Base-by-base conservation (phyloP, 2,329 filamentous ascomycete genomes). In the Nemania sp. region DNA sequence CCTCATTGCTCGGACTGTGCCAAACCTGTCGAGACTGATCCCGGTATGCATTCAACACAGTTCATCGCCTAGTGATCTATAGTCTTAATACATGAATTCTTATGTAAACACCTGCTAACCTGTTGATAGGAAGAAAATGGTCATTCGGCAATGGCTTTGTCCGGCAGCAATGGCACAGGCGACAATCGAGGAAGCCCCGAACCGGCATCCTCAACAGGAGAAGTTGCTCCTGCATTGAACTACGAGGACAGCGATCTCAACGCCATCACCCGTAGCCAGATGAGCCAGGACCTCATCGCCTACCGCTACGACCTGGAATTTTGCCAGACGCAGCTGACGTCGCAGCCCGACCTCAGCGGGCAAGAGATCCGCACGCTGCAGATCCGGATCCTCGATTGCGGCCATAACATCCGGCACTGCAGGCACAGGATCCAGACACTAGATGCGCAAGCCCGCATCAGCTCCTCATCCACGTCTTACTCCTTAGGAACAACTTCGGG, bases 281-380 rank as follows among this genome's bases (percentile, higher is more conserved):
- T 76, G 44, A 59, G 64, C 11, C 74, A 78, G 49, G 75, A 78
- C 47, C 70, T 77, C 41, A 63, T 61, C 1, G 75, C 75, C 0
- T 77, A 77, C 52, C 63, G 66, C 1, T 71, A 75, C 48, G 76
- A 78, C 52, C 54, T 75, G 4, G 70, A 73, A n/a, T 77, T 72
- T 61, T 76, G 73, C 57, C 61, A 61, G 7, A 62, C 69, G 15
- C 69, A 73, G 55, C 66, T 78, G 8, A 61, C 56, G 3, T 43
- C 62, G 5, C 48, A 56, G 14, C 54, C 61, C 4, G 66, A 71
- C 43, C 63, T 77, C 40, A 74, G 72, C 1, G 70, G 75, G 0
- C 69, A 73, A 50, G 76, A 78, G 61, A 61, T 60, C 1, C 70
- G 76, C 17, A 73, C 69, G 4, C 61, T 76, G 19, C 74, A 76